Conservation (phyloP, 2,329 filamentous ascomycete species). For the Metarhizium album region DNA sequence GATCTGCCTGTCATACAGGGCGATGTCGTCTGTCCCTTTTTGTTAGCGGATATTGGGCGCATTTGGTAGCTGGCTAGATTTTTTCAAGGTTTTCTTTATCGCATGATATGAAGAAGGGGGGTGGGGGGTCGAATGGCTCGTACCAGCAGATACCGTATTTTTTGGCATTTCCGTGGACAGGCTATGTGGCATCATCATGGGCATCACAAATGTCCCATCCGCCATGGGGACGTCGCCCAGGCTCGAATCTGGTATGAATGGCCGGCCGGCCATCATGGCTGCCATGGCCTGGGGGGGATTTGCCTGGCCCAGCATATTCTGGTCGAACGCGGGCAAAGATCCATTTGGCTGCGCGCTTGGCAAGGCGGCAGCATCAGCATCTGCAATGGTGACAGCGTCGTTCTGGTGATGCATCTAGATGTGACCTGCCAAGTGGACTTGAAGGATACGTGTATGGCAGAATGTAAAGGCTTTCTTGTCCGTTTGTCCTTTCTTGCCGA, state of each 20-base stretch:
- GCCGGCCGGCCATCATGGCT: constrained; percentile 13
- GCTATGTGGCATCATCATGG: constrained; percentile 21
- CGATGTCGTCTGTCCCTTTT: constrained; percentile 66
- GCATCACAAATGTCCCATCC: constrained; percentile 20
- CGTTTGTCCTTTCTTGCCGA: not conserved
- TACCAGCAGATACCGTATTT: constrained; percentile 25
- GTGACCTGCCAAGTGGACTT: not conserved
- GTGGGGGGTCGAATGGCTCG: not conserved
- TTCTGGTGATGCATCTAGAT: constrained; percentile 7
- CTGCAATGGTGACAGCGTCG: not conserved
- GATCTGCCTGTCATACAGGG: constrained; percentile 94
- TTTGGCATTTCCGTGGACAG: constrained; percentile 10
- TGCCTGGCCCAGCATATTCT: constrained; percentile 1
- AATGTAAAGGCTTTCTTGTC: not conserved
- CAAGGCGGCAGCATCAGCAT: not conserved
- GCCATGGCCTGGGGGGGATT: constrained; percentile 10
- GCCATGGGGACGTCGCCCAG: constrained; percentile 16
- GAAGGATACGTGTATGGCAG: not conserved
- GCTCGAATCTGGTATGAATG: constrained; percentile 16
- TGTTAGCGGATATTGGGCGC: not conserved
- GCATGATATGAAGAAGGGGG: too few species aligned
- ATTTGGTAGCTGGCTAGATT: not conserved
- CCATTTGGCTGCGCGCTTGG: constrained; percentile 4
- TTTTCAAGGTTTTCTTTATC: not conserved
- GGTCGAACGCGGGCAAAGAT: constrained; percentile 3